Evolutionary conservation across 495 filamentous ascomycete species (phyloP), one percentile per base, ranked within the genome.

Genomic region (Aspergillus leporis): DNA sequence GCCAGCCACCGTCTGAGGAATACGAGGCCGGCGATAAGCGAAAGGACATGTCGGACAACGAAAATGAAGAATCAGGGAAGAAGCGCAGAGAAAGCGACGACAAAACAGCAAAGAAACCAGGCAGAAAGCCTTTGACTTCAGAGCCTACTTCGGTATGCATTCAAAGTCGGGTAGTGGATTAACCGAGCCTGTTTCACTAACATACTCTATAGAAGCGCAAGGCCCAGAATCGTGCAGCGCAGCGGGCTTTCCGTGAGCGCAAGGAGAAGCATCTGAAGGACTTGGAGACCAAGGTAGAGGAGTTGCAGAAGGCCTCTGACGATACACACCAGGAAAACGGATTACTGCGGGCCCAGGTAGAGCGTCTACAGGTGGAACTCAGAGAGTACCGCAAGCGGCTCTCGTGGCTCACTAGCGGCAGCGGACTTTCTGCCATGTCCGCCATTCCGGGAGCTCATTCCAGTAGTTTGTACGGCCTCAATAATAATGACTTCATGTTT

Each of bases 211-310:
- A 97, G 93, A 99, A 99, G 79, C 90, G 94, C 62, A 99, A 99
- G 76, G 94, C 95, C 12, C 94, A 99, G 69, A 99, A 99, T 64
- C 88, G 94, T 58, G 94, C 95, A 1, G 94, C 94, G 28, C 94
- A 99, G 75, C 85, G 94, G 43, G 94, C 94, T 7, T 99, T 99
- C 84, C 84, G 94, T 23, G 94, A 99, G 70, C 90, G 94, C 49
- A 99, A 99, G 77, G 94, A 99, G 75, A 96, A 91, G 74, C 94
- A 99, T 66, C 69, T 99, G 45, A 96, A 93, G 70, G 95, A 99
- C 66, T 79, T 99, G 25, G 94, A 99, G 72, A 90, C 87, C 50
- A 97, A 97, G 71, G 94, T 98, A 21, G 82, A 90, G 19, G 92
- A 96, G 65, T 77, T 99, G n/a, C 88, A 95, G 70, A 93, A 93